Base-by-base conservation (phyloP, 1,284 basidiomycete genomes). In the Leccinum huronense region DNA sequence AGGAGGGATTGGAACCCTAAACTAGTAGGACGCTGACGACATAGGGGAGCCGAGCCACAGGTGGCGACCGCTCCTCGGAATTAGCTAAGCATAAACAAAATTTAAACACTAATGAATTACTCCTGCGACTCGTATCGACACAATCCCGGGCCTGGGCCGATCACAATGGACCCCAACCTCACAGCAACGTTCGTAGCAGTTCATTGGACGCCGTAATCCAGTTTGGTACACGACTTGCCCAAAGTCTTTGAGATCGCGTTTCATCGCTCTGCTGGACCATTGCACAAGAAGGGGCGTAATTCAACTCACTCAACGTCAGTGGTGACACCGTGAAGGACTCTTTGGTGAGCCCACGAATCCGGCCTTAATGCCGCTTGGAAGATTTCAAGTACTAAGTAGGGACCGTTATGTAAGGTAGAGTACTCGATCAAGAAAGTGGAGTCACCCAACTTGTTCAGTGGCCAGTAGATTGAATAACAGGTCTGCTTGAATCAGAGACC, bases 401-500 rank as follows among this genome's bases (percentile, higher is more conserved):
- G 36, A 55, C 59, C 59, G 66, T 70, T 67, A 23, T 23, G 23
- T 23, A 67, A 38, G 16, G 36, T 38, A 5, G n/a, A 61, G 34
- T 42, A 4, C 30, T 34, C 4, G 56, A 40, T 58, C 48, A 31
- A 30, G 64, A n/a, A 48, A 34, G n/a, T n/a, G 19, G 30, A 42
- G 14, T 1, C 11, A 63, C 75, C 55, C 40, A 51, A 90, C 91
- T 80, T 98, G 95, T 77, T 98, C 96, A 0, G 77, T 88, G 4
- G 86, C 82, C 0, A 95, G 95, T 6, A 98, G 80, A 78, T 98
- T 98, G 81, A 97, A 89, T 5, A 98, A 75, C 55, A 98, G 80
- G 75, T 99, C 97, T 1, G 93, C 97, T 73, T 92, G 82, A 63
- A 98, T 84, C 61, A 98, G 79, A 0, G 91, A 89, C 73, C 88